Conservation (phyloP, 2,329 filamentous ascomycete species). For the Myriosclerotinia curreyana region DNA sequence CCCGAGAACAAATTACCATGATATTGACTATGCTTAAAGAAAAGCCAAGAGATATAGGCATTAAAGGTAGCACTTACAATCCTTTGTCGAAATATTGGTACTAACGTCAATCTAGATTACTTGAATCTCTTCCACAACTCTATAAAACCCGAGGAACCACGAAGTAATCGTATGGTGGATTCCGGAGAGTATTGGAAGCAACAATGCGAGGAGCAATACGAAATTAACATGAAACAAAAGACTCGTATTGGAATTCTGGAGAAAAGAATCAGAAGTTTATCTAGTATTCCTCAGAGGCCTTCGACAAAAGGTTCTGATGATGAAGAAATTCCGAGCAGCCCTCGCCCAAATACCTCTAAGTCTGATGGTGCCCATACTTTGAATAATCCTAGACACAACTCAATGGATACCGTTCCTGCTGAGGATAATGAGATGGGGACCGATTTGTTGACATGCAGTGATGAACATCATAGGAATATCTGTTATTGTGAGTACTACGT, state of each 20-base stretch:
- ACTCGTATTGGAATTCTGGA: background rate
- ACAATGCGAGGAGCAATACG: background rate
- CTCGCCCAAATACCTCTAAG: too few relatives aligned
- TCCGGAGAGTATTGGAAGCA: conserved; percentile 8
- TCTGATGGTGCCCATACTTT: background rate
- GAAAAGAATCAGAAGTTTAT: background rate
- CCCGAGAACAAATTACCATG: background rate
- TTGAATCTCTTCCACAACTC: background rate
- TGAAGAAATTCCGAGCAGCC: background rate
- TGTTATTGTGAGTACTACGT: background rate
- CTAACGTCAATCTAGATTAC: background rate
- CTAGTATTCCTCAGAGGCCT: background rate
- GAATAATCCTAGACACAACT: background rate
- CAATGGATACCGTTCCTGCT: background rate
- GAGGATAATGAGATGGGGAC: background rate
- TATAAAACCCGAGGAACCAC: background rate
- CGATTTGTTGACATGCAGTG: background rate
- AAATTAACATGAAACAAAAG: background rate
- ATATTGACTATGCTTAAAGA: background rate
- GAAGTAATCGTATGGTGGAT: background rate
- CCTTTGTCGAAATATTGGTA: background rate
- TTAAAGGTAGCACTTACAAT: background rate
- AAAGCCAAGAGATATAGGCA: background rate
- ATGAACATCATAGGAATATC: background rate
- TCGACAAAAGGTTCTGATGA: background rate